Percentiles rank a stretch among this genome's conserved stretches.
These are phyloP conservation scores for Hypoxylon trugodes DNA, from an alignment of 495 filamentous ascomycete genomes.

Conservation along the genomic window DNA sequence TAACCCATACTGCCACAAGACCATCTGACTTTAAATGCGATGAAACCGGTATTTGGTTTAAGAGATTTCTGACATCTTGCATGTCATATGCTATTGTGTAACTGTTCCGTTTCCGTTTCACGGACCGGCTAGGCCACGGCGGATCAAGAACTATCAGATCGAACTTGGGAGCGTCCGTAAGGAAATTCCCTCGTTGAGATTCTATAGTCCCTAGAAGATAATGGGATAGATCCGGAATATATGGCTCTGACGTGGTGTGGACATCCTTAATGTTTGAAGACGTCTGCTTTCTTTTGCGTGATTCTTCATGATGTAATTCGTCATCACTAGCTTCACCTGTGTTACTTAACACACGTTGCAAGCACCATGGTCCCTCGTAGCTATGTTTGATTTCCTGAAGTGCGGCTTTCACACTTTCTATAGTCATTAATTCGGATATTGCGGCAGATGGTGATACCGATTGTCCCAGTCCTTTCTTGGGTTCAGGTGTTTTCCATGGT, in stretches of 20 bases:
- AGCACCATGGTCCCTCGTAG: conserved; percentile 56
- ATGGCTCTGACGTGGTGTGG: not conserved
- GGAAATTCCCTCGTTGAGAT: conserved; percentile 44
- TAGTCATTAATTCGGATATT: conserved; percentile 56
- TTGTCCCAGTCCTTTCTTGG: conserved; percentile 38
- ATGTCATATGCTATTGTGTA: conserved; percentile 66
- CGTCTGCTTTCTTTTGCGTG: conserved; percentile 36
- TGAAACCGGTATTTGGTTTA: conserved; percentile 62
- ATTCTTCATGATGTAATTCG: conserved; percentile 1
- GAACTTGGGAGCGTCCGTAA: conserved; percentile 61
- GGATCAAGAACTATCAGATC: conserved; percentile 88
- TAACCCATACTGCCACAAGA: conserved; percentile 85
- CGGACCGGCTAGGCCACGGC: conserved; percentile 94
- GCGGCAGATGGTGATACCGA: conserved; percentile 43
- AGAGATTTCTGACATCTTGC: conserved; percentile 50
- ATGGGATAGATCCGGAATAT: conserved; percentile 46
- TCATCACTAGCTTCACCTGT: not conserved
- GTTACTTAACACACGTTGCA: conserved; percentile 45
- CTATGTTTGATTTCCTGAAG: conserved; percentile 45
- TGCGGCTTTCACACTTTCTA: conserved; percentile 51
- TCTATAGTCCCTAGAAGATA: conserved; percentile 53
- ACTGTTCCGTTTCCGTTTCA: conserved; percentile 66
- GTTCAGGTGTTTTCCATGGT: conserved; percentile 58
- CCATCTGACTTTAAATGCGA: conserved; percentile 63
- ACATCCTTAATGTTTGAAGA: conserved; percentile 1